Evolutionary conservation across 176 grass and related monocot species (phyloP).

Genomic region (Panicum miliaceum): DNA sequence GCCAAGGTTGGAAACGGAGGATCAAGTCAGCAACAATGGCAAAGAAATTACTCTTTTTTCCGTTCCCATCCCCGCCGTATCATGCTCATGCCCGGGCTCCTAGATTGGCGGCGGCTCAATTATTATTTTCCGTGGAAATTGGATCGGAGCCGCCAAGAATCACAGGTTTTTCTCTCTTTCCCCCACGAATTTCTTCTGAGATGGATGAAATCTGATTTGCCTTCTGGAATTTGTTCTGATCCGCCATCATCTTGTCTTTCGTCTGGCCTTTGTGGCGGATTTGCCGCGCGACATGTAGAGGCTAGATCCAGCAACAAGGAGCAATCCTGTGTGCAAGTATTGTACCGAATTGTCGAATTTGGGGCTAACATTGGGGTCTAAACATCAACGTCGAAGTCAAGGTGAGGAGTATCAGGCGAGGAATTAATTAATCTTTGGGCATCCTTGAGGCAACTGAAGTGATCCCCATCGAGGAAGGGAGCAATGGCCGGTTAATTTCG

Average conservation of each 20-base stretch:
- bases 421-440: background rate
- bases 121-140: background rate
- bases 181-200: background rate
- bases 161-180: background rate
- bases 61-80: background rate
- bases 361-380: background rate
- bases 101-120: background rate
- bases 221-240: background rate
- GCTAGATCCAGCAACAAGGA: conserved; percentile 7
- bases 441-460: background rate
- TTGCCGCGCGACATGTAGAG: background rate
- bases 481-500: conserved; percentile 30
- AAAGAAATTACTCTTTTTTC: conserved; percentile 34
- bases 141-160: background rate
- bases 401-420: background rate
- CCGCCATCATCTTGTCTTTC: background rate
- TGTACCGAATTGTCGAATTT: background rate
- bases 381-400: background rate
- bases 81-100: conserved; percentile 1
- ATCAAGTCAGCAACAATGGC: conserved; percentile 31
- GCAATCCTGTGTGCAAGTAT: background rate
- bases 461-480: background rate
- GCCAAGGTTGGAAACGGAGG: conserved; percentile 7
- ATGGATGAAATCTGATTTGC: background rate
- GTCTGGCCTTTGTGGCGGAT: background rate